A percentile compares a stretch with the other conserved stretches of the same genome.
These are phyloP conservation scores for Vachellia pachyceras DNA, from an alignment of 306 rosid species.

Conservation along the genomic window DNA sequence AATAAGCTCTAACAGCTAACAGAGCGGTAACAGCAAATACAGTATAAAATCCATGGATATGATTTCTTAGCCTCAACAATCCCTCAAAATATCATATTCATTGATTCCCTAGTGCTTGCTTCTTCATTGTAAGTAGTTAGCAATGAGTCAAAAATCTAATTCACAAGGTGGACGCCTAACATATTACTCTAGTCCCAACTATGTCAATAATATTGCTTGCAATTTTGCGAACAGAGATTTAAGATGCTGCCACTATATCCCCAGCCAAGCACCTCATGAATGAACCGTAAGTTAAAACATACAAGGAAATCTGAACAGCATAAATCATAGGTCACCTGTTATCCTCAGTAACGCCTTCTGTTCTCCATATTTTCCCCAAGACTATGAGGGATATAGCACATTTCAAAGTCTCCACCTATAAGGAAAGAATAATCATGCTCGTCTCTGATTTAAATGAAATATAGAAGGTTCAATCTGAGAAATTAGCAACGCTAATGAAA, in stretches of 20 bases:
- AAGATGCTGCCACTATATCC: conserved; percentile 1
- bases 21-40: conserved; percentile 4
- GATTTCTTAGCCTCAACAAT: neutral
- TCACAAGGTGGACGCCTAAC: conserved; percentile 21
- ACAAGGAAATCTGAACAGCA: neutral
- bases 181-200: conserved; percentile 17
- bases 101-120: conserved; percentile 21
- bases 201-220: neutral
- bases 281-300: neutral
- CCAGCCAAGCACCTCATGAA: conserved; percentile 28
- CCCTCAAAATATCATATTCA: conserved; percentile 21
- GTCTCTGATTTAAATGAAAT: conserved; percentile 20
- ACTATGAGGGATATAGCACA: conserved; percentile 83
- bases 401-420: conserved; percentile 87
- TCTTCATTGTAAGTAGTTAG: neutral
- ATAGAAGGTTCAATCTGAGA: neutral
- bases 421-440: conserved; percentile 35
- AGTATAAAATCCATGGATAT: conserved; percentile 13
- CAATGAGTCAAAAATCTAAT: conserved; percentile 25
- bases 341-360: conserved; percentile 84
- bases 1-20: neutral
- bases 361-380: conserved; percentile 69
- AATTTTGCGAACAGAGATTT: conserved; percentile 3
- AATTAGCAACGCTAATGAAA: conserved; percentile 17
- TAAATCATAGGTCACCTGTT: conserved; percentile 60